phyloP scores from a whole-genome alignment of 164 flowering plant genomes.

The Echeveria elegans region DNA sequence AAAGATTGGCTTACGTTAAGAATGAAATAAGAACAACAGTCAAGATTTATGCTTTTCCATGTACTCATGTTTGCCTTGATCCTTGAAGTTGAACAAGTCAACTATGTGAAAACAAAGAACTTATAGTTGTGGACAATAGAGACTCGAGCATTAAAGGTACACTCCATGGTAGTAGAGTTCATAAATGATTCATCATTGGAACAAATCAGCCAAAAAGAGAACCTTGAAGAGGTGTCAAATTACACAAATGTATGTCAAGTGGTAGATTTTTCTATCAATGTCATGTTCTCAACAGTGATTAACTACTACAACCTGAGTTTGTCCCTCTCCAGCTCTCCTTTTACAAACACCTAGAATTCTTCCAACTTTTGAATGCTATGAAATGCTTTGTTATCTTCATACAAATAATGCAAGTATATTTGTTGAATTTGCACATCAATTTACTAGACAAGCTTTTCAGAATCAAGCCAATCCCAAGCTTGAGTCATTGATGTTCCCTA shows the following conservation, averaged over 20 bases:
- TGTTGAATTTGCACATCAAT: neutral
- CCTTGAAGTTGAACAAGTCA: neutral
- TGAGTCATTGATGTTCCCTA: neutral
- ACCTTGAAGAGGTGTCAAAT: neutral
- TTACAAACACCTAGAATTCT: neutral
- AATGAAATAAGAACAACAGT: too few species aligned
- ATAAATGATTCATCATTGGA: neutral
- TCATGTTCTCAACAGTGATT: constrained; percentile 7
- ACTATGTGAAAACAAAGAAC: neutral
- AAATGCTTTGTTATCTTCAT: neutral
- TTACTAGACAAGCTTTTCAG: neutral
- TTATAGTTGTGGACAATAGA: neutral
- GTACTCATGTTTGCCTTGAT: neutral
- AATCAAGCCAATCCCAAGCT: neutral
- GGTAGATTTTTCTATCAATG: neutral
- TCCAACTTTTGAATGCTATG: constrained; percentile 7
- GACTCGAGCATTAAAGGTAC: neutral
- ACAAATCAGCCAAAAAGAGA: neutral
- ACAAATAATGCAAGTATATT: neutral
- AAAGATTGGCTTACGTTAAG: neutral
- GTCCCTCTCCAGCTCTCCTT: neutral
- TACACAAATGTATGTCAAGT: neutral
- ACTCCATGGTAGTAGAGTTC: neutral
- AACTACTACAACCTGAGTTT: constrained; percentile 1
- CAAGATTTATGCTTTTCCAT: neutral